Base-by-base conservation (phyloP, 2,329 filamentous ascomycete species). In the Waltergamsia citrina region DNA sequence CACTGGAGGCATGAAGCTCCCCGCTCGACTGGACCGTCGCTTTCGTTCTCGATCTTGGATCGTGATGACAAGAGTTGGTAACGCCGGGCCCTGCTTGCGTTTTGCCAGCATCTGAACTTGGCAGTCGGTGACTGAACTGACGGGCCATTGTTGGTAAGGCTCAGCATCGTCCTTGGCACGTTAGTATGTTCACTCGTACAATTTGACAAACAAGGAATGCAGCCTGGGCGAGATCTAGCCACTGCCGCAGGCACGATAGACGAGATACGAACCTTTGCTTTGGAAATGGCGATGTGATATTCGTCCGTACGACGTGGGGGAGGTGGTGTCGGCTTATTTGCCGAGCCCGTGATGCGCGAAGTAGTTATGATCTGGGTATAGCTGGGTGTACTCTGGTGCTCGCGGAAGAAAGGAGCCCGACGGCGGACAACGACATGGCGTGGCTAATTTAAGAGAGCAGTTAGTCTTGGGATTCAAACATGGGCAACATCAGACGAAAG, bases 21-120 rank as follows among this genome's bases (percentile, higher is more conserved):
- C 67, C 4, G 77, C 72, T 39, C 76, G 66, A 43, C 76, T 81
- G 30, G 77, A 81, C 39, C 77, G 66, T 32, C 77, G 69, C 45
- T 79, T 81, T 36, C 73, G 69, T 41, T 76, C 60, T 49, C 74
- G 78, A 42, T 80, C 74, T 24, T 66, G 62, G 31, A 81, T 56
- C 41, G 61, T 71, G 24, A 81, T 49, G 29, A 78, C 59, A 10
- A 81, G 62, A 6, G 77, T 81, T 2, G 74, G 74, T 7, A 75
- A 53, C 5, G 69, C 60, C 9, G 71, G 67, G 1, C 69, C 70
- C 45, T 78, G 73, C 46, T 81, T 81, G 33, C 74, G 70, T 45
- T 79, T 70, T 27, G 73, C 62, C 12, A 78, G 43, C 50, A 67
- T 65, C 48, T 78, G 72, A 21, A 78, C 63, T 41, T 73, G 65